Evolutionary conservation across 805 yeast species (phyloP), one percentile per base, ranked within the genome.

Genomic region (Wickerhamiella allomyrinae): DNA sequence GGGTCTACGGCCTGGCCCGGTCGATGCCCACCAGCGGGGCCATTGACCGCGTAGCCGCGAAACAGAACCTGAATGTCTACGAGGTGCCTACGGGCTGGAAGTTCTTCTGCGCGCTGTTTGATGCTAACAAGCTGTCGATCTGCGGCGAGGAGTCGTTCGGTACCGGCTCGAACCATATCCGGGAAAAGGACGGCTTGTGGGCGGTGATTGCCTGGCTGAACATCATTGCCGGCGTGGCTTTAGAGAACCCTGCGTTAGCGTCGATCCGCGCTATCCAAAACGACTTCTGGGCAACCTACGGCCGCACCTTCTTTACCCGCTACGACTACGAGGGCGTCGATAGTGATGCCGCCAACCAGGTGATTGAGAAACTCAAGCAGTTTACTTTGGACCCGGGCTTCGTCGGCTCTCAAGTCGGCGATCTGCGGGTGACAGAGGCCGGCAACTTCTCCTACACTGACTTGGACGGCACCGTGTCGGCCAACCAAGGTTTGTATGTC

Each of bases 81-180:
- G 98, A 91, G 64, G 97, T 91, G 5, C 98, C 98, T 42, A 89
- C 98, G 15, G 98, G 97, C 27, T 89, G 98, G 98, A 89, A 89
- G 65, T 89, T 89, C 60, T 89, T 89, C 73, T 87, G 97, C 65
- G 89, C 94, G 4, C 67, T 89, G 50, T 89, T 89, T 56, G 98
- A 89, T 59, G 87, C 94, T 31, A 76, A 84, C 56, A 87, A 86
- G 65, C 72, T 89, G 54, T 82, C 95, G 45, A 89, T 89, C 57
- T 89, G 98, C 65, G 98, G 98, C 54, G 98, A 89, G 65, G 98
- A 89, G 66, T 80, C 94, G 23, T 89, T 89, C 56, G 98, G 98
- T 57, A 89, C 98, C 22, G 98, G 98, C 36, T 86, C 96, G 15
- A 81, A 89, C 66, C 98, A 89, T 59, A 81, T 91, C 50, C 80